Evolutionary conservation across 345 rosid genomes (phyloP).

Genomic region (Crucihimalaya himalaica): DNA sequence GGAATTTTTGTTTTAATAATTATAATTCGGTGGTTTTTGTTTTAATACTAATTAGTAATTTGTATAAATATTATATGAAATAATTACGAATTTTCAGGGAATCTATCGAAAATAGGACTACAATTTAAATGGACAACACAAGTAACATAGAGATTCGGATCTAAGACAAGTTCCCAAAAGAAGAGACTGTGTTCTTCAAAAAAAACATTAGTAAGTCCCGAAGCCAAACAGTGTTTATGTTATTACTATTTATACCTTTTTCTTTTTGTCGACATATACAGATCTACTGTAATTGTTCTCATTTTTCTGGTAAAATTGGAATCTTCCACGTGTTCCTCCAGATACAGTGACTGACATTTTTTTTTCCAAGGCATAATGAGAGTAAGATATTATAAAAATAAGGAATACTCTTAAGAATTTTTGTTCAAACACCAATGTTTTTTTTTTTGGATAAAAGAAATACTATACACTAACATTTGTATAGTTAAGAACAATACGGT

Average conservation of each 20-base stretch:
- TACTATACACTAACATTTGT: no score
- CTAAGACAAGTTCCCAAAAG: conserved; percentile 32
- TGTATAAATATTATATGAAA: background rate
- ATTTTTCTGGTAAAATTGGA: conserved; percentile 18
- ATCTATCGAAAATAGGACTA: background rate
- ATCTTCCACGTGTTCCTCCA: conserved; percentile 32
- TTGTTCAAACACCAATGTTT: background rate
- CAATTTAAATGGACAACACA: conserved; percentile 14
- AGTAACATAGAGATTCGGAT: conserved; percentile 36
- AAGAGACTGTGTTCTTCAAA: conserved; percentile 22
- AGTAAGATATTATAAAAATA: background rate
- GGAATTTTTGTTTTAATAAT: background rate
- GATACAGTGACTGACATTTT: background rate
- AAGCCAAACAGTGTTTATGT: conserved; percentile 25
- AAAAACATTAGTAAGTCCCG: conserved; percentile 25
- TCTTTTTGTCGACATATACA: conserved; percentile 29
- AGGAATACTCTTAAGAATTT: background rate
- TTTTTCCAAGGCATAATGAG: background rate
- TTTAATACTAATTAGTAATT: background rate
- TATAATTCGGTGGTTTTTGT: background rate
- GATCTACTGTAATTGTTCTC: conserved; percentile 15
- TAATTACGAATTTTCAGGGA: background rate
- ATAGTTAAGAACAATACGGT: background rate
- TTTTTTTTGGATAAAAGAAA: background rate
- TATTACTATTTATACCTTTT: conserved; percentile 16